Conservation (phyloP, 176 grass and related monocot species). For the Cocos nucifera region DNA sequence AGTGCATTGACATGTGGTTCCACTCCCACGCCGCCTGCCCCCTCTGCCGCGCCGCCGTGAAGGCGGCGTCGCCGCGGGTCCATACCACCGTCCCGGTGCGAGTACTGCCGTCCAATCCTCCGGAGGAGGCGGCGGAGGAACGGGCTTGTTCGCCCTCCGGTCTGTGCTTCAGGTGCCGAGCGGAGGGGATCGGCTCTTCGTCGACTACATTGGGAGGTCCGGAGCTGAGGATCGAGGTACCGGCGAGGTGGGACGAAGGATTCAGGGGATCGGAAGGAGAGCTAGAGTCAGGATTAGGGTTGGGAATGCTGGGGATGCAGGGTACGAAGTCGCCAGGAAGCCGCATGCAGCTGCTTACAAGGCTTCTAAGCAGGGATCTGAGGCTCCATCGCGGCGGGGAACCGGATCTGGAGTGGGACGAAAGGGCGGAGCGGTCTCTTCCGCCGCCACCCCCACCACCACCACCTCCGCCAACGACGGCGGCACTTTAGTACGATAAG, state of each 20-base stretch:
- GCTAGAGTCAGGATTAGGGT: background rate
- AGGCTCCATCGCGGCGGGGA: conserved; percentile 2
- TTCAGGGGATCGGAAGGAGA: background rate
- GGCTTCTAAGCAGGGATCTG: conserved; percentile 29
- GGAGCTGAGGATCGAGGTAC: conserved; percentile 10
- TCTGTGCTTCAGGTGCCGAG: too few species aligned
- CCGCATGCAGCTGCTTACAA: conserved; percentile 9
- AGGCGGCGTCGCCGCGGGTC: conserved; percentile 1
- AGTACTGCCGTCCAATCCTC: too few species aligned
- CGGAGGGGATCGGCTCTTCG: background rate
- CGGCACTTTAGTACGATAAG: background rate
- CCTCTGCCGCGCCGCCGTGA: conserved; percentile 47
- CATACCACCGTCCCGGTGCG: background rate
- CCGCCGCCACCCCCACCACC: background rate
- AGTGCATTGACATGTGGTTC: conserved; percentile 68
- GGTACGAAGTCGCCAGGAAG: background rate
- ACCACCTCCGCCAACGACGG: background rate
- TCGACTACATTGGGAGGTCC: background rate
- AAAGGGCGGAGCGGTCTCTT: conserved; percentile 4
- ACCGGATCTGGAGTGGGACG: conserved; percentile 14
- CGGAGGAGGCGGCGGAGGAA: background rate
- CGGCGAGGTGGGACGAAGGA: background rate
- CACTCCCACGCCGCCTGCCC: conserved; percentile 44
- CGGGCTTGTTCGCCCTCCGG: too few species aligned
- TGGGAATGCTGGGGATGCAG: background rate